A percentile compares a stretch with the other conserved stretches of the same genome.
Conservation (phyloP, 768 basidiomycete species). For the Xerocomellus chrysenteron region DNA sequence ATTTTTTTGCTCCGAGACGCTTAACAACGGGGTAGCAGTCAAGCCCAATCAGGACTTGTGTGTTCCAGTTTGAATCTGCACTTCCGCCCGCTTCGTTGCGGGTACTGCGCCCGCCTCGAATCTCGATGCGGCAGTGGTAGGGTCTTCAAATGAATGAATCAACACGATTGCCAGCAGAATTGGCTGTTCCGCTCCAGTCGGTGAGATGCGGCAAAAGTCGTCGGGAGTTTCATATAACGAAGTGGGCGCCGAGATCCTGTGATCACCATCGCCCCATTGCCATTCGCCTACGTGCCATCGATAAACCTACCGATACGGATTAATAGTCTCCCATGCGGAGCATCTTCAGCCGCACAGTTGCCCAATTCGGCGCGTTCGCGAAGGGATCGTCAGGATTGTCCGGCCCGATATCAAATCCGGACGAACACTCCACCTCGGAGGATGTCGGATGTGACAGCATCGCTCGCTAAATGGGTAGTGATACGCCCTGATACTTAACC, state of each 20-base stretch:
- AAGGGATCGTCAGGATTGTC: slow-evolving; percentile 33
- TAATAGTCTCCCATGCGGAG: slow-evolving; percentile 27
- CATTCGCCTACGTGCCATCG: slow-evolving; percentile 19
- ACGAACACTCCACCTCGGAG: slow-evolving; percentile 17
- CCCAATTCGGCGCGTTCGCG: slow-evolving; percentile 25
- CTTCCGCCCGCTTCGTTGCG: slow-evolving; percentile 22
- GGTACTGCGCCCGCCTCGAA: slow-evolving; percentile 15
- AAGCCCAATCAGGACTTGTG: slow-evolving; percentile 11
- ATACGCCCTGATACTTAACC: slow-evolving; percentile 23
- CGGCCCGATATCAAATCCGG: slow-evolving; percentile 24
- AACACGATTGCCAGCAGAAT: slow-evolving; percentile 19
- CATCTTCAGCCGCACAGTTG: slow-evolving; percentile 15
- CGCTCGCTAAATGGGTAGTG: slow-evolving; percentile 8
- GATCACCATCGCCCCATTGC: slow-evolving; percentile 13
- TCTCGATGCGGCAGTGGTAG: slow-evolving; percentile 18
- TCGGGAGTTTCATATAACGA: slow-evolving; percentile 6
- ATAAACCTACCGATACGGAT: slow-evolving; percentile 21
- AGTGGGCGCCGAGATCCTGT: slow-evolving; percentile 15
- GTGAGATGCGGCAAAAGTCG: slow-evolving; percentile 14
- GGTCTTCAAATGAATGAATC: slow-evolving; percentile 20
- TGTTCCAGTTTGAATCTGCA: slow-evolving; percentile 9
- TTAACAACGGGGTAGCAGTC: slow-evolving; percentile 14
- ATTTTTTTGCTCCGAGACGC: slow-evolving; percentile 29
- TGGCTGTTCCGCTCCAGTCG: slow-evolving; percentile 24
- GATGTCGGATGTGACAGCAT: slow-evolving; percentile 27